These are phyloP conservation scores for Venturia aucupariae DNA, from an alignment of 2,329 filamentous ascomycete genomes.

Conservation along the genomic window DNA sequence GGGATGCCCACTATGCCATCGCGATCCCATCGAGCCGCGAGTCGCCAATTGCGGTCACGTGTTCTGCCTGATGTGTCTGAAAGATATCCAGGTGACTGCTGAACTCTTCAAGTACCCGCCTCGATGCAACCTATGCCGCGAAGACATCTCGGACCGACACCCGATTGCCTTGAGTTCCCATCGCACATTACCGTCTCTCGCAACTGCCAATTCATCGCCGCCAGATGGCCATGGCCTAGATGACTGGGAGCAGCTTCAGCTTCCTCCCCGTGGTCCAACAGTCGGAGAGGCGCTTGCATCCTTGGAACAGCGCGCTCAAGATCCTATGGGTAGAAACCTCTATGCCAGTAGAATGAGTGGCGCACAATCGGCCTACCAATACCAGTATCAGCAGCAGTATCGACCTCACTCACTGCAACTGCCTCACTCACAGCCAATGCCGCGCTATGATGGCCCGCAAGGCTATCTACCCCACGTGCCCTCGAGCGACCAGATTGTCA, in stretches of 20 bases:
- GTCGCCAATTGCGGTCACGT: slow-evolving; percentile 2
- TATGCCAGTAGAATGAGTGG: neutral
- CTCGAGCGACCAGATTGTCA: neutral
- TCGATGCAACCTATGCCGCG: slow-evolving; percentile 1
- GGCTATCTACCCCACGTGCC: neutral
- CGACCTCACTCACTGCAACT: neutral
- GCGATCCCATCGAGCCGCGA: neutral
- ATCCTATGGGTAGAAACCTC: neutral
- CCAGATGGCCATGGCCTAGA: neutral
- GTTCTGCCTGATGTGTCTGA: neutral
- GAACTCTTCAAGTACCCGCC: slow-evolving; percentile 6
- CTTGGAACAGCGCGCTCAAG: neutral
- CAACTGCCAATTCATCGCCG: neutral
- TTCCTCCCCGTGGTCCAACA: neutral
- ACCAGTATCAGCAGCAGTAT: neutral
- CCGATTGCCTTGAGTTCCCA: neutral
- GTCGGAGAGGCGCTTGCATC: neutral
- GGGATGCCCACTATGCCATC: slow-evolving; percentile 5
- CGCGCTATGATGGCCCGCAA: neutral
- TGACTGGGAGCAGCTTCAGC: neutral
- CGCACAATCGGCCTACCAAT: neutral
- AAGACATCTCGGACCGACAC: neutral
- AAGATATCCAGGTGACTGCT: slow-evolving; percentile 1
- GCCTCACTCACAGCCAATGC: neutral
- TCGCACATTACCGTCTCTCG: neutral